These are phyloP conservation scores for Auricularia auricula-judae DNA, from an alignment of 768 basidiomycete species.

Conservation along the genomic window DNA sequence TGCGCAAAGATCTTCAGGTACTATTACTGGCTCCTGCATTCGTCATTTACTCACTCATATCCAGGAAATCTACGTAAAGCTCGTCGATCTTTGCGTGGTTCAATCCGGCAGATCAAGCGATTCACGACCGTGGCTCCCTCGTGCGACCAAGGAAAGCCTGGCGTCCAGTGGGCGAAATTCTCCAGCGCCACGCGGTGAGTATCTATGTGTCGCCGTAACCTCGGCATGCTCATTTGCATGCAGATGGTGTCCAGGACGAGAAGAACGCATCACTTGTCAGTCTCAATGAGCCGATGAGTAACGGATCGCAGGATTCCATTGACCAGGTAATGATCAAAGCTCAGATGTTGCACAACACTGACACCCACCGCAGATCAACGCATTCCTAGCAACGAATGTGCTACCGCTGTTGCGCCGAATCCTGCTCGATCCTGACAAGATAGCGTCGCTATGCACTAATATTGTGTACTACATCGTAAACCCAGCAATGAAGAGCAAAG, in stretches of 20 bases:
- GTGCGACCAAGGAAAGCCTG: conserved; percentile 51
- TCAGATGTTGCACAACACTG: not conserved
- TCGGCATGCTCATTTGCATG: not conserved
- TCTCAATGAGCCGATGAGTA: not conserved
- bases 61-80: conserved; percentile 74
- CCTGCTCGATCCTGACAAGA: conserved; percentile 75
- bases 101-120: conserved; percentile 67
- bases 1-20: conserved; percentile 85
- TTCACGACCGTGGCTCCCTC: conserved; percentile 69
- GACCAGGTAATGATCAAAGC: not conserved
- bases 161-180: conserved; percentile 61
- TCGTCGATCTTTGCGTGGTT: conserved; percentile 68
- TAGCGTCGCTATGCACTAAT: conserved; percentile 67
- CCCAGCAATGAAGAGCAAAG: conserved; percentile 68
- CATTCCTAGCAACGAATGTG: conserved; percentile 55
- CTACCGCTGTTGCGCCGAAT: conserved; percentile 71
- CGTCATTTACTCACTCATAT: conserved; percentile 2
- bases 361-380: conserved; percentile 40
- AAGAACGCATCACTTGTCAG: conserved; percentile 25
- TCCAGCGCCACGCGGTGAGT: conserved; percentile 46
- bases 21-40: not conserved
- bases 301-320: not conserved
- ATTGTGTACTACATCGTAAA: conserved; percentile 76
- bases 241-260: conserved; percentile 46
- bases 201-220: not conserved